Evolutionary conservation across 805 yeast species (phyloP), one percentile per base, ranked within the genome.

Genomic region (Kockiozyma suomiensis): DNA sequence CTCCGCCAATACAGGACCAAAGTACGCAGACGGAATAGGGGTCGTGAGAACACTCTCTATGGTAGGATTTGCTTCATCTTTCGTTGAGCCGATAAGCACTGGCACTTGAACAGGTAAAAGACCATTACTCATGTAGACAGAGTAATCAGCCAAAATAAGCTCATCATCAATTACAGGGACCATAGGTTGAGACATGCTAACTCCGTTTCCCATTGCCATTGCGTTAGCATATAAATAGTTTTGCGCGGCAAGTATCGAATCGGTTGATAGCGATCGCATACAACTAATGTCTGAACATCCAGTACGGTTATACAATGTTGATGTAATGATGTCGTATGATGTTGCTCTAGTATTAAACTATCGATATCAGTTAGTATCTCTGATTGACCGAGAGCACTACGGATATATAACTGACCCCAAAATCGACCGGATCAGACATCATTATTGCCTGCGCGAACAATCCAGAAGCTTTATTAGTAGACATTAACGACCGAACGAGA

Each of bases 81-180:
- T 50, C 8, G 62, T 67, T 10, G 61, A 58, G 12, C 74, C 74
- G 12, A 66, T 59, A 23, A 72, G 52, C 13, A 67, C 15, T 8
- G 69, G 69, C 2, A 67, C 72, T 35, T 35, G 40, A 48, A 64
- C 67, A 12, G 65, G 64, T 3, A 69, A 50, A 1, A 25, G 32
- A 8, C 61, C 69, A 3, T 50, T 30, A 35, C 15, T 50, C 45
- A 46, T 58, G 38, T 54, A 59, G 10, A 48, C 51, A 38, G 59
- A 42, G 50, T 68, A 69, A 37, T 69, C 70, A 4, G 40, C 28
- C 2, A 35, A 19, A 8, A 72, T 47, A 19, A 62, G 38, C 3
- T 15, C 15, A 1, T 48, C 56, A 46, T 71, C 73, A 37, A 72
- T 60, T 17, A 65, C 68, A n/a, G 74, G 74, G 12, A 68, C 65